These are phyloP conservation scores for Stemphylium vesicarium DNA, from an alignment of 2,329 filamentous ascomycete species.

Conservation along the genomic window DNA sequence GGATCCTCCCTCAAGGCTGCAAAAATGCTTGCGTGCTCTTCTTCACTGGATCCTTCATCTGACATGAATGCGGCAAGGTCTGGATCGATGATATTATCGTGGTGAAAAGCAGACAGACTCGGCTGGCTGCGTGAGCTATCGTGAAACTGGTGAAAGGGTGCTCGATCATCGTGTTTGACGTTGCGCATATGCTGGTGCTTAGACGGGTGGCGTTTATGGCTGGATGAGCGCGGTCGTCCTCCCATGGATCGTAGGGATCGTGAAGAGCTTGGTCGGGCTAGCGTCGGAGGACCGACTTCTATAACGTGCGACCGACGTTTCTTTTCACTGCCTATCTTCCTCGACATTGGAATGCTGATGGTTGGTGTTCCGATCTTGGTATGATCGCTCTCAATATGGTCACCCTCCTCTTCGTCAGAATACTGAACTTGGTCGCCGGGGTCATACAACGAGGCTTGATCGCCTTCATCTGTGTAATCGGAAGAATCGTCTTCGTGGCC, in stretches of 20 bases:
- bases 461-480: conserved; percentile 84
- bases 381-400: conserved; percentile 46
- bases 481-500: conserved; percentile 90
- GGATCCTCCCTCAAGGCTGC: conserved; percentile 71
- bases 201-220: conserved; percentile 87
- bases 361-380: conserved; percentile 61
- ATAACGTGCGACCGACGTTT: conserved; percentile 87
- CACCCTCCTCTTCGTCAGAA: conserved; percentile 31
- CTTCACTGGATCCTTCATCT: conserved; percentile 88
- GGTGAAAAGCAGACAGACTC: conserved; percentile 89
- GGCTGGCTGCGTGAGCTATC: conserved; percentile 71
- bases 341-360: conserved; percentile 69
- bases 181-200: conserved; percentile 82
- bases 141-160: conserved; percentile 82
- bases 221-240: conserved; percentile 73
- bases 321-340: conserved; percentile 72
- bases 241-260: conserved; percentile 79
- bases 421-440: conserved; percentile 33
- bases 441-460: conserved; percentile 63
- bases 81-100: conserved; percentile 97
- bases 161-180: conserved; percentile 81
- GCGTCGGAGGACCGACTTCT: conserved; percentile 77
- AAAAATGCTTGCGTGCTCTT: conserved; percentile 89
- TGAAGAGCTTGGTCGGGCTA: conserved; percentile 92
- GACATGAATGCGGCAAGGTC: conserved; percentile 96